Conservation (phyloP, 805 yeast species). For the Debaryomyces hansenii region DNA sequence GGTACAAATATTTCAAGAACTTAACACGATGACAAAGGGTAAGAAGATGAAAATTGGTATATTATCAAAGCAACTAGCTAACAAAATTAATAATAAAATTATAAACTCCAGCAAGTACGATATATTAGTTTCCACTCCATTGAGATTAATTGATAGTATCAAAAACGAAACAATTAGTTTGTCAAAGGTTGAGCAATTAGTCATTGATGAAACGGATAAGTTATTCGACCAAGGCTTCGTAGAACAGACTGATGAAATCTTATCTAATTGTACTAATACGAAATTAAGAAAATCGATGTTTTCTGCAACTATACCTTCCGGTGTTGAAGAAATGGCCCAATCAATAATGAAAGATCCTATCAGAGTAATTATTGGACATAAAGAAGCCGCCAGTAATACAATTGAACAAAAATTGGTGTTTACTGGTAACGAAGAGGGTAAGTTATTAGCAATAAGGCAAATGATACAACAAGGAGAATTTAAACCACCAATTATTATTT, state of each 20-base stretch:
- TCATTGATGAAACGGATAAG: constrained; percentile 96
- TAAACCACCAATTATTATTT: constrained; percentile 89
- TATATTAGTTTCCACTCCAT: constrained; percentile 82
- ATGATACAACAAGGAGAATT: constrained; percentile 81
- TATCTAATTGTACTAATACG: constrained; percentile 55
- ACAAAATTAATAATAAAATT: constrained; percentile 62
- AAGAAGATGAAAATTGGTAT: constrained; percentile 60
- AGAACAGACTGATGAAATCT: constrained; percentile 85
- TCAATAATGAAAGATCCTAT: constrained; percentile 84
- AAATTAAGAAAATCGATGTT: constrained; percentile 72
- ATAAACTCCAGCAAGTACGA: constrained; percentile 68
- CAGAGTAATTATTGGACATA: constrained; percentile 86
- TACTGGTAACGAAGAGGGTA: constrained; percentile 96
- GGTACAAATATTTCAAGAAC: constrained; percentile 73
- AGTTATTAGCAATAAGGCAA: constrained; percentile 85
- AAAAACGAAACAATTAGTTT: constrained; percentile 61
- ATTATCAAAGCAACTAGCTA: constrained; percentile 69
- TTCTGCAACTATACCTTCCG: constrained; percentile 94
- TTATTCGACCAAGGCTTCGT: constrained; percentile 84
- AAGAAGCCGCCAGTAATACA: constrained; percentile 84
- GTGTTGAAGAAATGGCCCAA: constrained; percentile 84
- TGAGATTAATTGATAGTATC: constrained; percentile 79
- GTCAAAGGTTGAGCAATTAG: constrained; percentile 65
- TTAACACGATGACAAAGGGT: constrained; percentile 57
- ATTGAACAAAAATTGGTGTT: constrained; percentile 82